Base-by-base conservation (phyloP, 768 basidiomycete genomes). In the Pisolithus sp. region DNA sequence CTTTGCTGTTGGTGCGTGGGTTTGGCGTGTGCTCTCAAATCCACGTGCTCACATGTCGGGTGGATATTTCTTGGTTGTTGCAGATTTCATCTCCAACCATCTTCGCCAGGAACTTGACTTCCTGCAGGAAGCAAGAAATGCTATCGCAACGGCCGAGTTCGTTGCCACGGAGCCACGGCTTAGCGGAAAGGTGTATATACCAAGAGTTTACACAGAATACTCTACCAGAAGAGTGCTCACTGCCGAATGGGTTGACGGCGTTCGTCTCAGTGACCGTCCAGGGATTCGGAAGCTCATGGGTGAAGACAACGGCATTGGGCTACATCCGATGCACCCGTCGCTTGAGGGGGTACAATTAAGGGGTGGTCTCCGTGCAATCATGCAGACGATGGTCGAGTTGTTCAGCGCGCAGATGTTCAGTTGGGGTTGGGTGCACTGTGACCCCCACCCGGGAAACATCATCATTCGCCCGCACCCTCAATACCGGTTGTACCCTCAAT, bases 331-430 rank as follows among this genome's bases (percentile, higher is more conserved):
- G 1, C 50, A 56, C 4, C 50, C 56, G 37, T 51, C 57, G 0
- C 28, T 63, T 13, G 52, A 65, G 20, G 57, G 53, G 7, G 48
- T 63, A n/a, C 58, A 50, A 28, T 69, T 86, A 9, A 77, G 76
- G 57, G 85, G 86, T 10, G 86, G 86, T 23, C 69, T 80, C 34
- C 68, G 73, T 48, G 70, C 76, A 30, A 75, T 89, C 51, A 92
- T 96, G 90, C 81, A 88, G 54, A 83, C 83, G 20, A 91, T 92
- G 78, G 83, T 93, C 36, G 85, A 90, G 54, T 74, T 92, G 2
- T 93, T 93, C 72, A 85, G 85, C 28, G 89, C 87, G 2, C 91
- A 82, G 73, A 93, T 93, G 68, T 97, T 96, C 66, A 78, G 79
- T 53, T 96, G 88, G 88, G 92, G 93, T 10, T 93, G 84, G 77